Evolutionary conservation across 495 filamentous ascomycete genomes (phyloP), one percentile per base, ranked within the genome.

Genomic region (Penicillium mononematosum): DNA sequence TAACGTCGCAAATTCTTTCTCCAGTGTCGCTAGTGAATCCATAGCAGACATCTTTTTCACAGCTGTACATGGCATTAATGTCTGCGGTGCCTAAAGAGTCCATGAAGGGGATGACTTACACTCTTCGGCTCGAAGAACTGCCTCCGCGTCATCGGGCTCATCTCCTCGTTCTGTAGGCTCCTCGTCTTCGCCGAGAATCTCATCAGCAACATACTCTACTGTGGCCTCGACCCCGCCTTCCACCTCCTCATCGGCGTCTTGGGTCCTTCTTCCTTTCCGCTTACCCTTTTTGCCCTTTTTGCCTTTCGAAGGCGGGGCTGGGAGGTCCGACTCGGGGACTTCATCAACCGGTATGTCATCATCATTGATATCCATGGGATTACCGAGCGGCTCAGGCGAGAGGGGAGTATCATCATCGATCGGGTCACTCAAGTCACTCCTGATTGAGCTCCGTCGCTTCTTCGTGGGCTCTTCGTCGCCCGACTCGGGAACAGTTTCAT

Each of bases 1-100:
- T 62, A 96, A 87, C 24, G 84, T 83, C 56, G 86, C 84, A 71
- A 96, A 98, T 59, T 91, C 85, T 65, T 83, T 84, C 69, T 98
- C 93, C 47, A 98, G 85, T 22, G 81, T 78, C 14, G 81, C 76
- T 24, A 96, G 75, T 44, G 90, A 85, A 44, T 92, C 89, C 78
- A 92, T 86, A 0, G 93, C 93, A 32, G 82, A 81, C 66, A 84
- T 87, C 71, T 92, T 92, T 64, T 85, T 88, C 55, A 86, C 80
- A 47, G 88, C 93, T 96, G 65, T 49, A 55, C 32, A 50, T 25
- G 49, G 56, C 16, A 66, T 87, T 63, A 87, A 80, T 61, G 55
- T 56, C 48, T 20, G 17, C 25, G 38, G 45, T 52, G n/a, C 31
- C 31, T 10, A 38, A 48, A 55, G 50, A 17, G 17, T 9, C 49